phyloP scores from a whole-genome alignment of 192 early-diverging fungal species.

The Gamsiella multidivaricata region DNA sequence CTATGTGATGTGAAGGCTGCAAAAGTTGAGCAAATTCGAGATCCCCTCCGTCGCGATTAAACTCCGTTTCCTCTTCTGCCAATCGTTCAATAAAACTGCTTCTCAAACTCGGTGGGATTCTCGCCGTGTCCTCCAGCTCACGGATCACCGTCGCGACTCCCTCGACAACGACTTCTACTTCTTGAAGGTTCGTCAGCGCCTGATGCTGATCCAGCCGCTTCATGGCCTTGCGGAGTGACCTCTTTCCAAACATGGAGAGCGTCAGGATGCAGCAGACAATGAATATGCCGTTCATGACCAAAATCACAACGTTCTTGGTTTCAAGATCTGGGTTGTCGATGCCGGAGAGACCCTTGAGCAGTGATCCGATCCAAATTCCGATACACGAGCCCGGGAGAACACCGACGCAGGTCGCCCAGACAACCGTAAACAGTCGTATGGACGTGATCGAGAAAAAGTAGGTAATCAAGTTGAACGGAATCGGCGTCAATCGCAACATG shows the following conservation, averaged over 20 bases:
- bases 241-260: constrained; percentile 57
- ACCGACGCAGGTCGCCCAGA: constrained; percentile 58
- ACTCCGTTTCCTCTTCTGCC: constrained; percentile 19
- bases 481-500: constrained; percentile 56
- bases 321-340: constrained; percentile 58
- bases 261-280: constrained; percentile 51
- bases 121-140: constrained; percentile 29
- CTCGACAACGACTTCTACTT: constrained; percentile 33
- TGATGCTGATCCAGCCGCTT: constrained; percentile 42
- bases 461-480: constrained; percentile 59
- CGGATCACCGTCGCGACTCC: constrained; percentile 35
- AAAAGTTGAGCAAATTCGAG: too few species aligned
- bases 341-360: constrained; percentile 54
- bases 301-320: constrained; percentile 51
- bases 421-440: constrained; percentile 47
- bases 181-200: constrained; percentile 16
- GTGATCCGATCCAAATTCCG: constrained; percentile 59
- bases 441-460: constrained; percentile 61
- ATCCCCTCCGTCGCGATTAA: too few species aligned
- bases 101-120: constrained; percentile 19
- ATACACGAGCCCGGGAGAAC: constrained; percentile 58
- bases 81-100: constrained; percentile 29
- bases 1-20: too few species aligned
- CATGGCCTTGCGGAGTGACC: constrained; percentile 56
- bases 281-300: constrained; percentile 57